Evolutionary conservation across 2,329 filamentous ascomycete species (phyloP), one percentile per base, ranked within the genome.

Genomic region (Scleromitrula shiraiana): DNA sequence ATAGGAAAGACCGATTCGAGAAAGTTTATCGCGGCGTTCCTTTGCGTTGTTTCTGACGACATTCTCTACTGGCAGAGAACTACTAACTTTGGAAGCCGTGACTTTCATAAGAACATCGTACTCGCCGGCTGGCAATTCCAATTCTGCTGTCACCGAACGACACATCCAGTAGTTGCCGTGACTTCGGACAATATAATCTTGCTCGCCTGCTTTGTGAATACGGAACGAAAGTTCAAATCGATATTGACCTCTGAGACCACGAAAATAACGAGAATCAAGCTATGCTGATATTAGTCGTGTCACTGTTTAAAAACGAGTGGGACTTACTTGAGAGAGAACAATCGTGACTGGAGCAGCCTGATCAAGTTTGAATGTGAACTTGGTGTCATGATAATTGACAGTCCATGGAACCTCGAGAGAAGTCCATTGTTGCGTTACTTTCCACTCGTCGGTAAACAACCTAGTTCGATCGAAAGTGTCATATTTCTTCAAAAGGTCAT

Each of bases 381-480:
- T 77, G 29, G 67, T 70, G 52, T 78, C 71, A 54, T 78, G 74
- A 59, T 78, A 81, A 45, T 77, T 42, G 2, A 8, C 64, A 57
- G 74, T 76, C 77, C 77, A 82, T 0, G 77, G 74, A 1, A 81
- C 77, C 24, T 76, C 70, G 6, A 80, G 71, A 0, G 75, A 76
- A 35, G 79, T 76, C 77, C 77, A 82, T 46, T 71, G 70, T 44
- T 76, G 72, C n/a, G 71, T 72, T 45, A 74, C 73, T 42, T 71
- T 69, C 38, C 45, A 47, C 50, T 75, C 70, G 2, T 65, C 59
- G 12, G 75, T 72, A 62, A 82, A 82, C 19, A 82, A 71, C 1
- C 78, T 70, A 0, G 78, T 82, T 15, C 77, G 70, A 56, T 81
- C 76, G 42, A 82, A 73, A 52, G 72, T 69, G 30, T 72, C 71